These are phyloP conservation scores for Straminergon stramineum DNA, from an alignment of 225 moss, liverwort and hornwort species.

Conservation along the genomic window DNA sequence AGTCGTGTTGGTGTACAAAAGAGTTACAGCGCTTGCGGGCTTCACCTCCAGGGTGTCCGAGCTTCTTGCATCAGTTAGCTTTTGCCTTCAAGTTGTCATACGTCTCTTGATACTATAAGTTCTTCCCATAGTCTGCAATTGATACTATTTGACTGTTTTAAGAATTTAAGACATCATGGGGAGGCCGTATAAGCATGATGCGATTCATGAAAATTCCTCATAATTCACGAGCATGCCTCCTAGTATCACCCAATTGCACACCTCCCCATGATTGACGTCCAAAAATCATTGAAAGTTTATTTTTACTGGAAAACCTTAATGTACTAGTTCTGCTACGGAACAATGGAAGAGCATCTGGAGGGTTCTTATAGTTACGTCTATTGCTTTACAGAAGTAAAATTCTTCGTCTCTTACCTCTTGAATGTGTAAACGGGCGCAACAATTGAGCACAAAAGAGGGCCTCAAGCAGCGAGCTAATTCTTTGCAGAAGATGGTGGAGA, in stretches of 20 bases:
- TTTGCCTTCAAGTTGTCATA: not conserved
- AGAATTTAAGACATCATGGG: not conserved
- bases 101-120: too few species aligned
- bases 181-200: too few species aligned
- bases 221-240: not conserved
- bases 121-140: not conserved
- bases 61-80: conserved; percentile 31
- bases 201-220: not conserved
- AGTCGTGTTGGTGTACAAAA: conserved; percentile 38
- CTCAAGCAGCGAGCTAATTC: too few species aligned
- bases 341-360: too few species aligned
- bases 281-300: not conserved
- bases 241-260: not conserved
- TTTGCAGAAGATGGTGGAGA: too few species aligned
- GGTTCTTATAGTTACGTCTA: too few species aligned
- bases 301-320: not conserved
- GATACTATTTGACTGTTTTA: not conserved
- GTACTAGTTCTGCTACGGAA: not conserved
- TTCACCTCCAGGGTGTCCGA: conserved; percentile 39
- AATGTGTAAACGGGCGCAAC: not conserved
- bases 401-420: too few species aligned
- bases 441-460: too few species aligned
- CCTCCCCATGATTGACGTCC: not conserved
- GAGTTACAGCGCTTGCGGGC: conserved; percentile 40
- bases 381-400: too few species aligned